A percentile compares a stretch with the other conserved stretches of the same genome.
Evolutionary conservation across 345 rosid species (phyloP).

Genomic region (Anastatica hierochuntica): DNA sequence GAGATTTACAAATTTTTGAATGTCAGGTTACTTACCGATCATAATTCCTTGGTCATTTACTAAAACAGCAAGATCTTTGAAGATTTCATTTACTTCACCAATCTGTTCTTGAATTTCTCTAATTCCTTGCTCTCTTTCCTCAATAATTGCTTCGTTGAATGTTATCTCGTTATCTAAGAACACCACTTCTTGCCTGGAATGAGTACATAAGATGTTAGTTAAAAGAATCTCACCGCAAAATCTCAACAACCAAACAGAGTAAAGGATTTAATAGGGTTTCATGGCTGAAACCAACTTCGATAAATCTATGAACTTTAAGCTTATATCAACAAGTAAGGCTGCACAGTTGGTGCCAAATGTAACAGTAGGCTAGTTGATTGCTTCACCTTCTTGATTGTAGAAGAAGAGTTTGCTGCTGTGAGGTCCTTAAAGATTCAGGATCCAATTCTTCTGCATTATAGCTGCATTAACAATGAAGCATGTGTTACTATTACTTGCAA

Average conservation of each 20-base stretch:
- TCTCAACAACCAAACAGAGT: neutral
- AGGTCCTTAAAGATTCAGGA: slow-evolving; percentile 31
- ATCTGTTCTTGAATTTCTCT: slow-evolving; percentile 64
- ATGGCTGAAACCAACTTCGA: neutral
- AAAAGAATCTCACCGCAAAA: neutral
- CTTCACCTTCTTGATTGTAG: slow-evolving; percentile 55
- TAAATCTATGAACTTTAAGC: neutral
- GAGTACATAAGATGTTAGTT: slow-evolving; percentile 1
- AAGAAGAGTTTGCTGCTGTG: slow-evolving; percentile 36
- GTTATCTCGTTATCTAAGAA: slow-evolving; percentile 52
- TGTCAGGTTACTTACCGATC: slow-evolving; percentile 36
- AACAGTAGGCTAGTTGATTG: no score
- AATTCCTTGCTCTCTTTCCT: slow-evolving; percentile 72
- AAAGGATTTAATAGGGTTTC: neutral
- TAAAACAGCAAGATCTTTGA: slow-evolving; percentile 59
- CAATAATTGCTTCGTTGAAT: slow-evolving; percentile 64
- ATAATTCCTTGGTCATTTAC: slow-evolving; percentile 57
- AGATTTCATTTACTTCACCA: slow-evolving; percentile 62
- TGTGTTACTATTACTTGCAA: no score
- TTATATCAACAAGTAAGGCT: neutral
- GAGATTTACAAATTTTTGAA: neutral
- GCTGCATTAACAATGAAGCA: no score
- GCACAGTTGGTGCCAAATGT: neutral
- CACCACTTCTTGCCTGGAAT: slow-evolving; percentile 45
- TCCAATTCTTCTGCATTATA: slow-evolving; percentile 46